These are phyloP conservation scores for Sarcomyxa edulis DNA, from an alignment of 768 basidiomycete genomes.

Conservation along the genomic window DNA sequence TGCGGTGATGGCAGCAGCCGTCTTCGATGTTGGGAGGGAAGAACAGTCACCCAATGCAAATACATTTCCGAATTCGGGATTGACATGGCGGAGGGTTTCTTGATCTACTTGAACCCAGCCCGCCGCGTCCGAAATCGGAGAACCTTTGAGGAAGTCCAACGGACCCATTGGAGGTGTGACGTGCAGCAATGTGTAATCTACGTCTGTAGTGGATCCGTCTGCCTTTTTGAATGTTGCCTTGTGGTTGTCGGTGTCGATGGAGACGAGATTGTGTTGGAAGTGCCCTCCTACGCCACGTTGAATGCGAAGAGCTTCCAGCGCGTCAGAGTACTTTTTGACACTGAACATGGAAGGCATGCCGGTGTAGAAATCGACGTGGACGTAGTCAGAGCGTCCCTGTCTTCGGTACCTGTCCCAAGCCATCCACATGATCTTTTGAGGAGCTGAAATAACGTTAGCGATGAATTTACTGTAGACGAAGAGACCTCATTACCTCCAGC, in stretches of 20 bases:
- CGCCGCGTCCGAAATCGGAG: slow-evolving; percentile 70
- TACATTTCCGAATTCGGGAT: slow-evolving; percentile 75
- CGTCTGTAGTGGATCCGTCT: slow-evolving; percentile 64
- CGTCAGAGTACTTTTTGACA: slow-evolving; percentile 94
- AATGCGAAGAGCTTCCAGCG: slow-evolving; percentile 69
- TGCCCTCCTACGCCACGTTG: slow-evolving; percentile 75
- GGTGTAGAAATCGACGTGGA: slow-evolving; percentile 76
- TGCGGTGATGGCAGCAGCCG: slow-evolving; percentile 87
- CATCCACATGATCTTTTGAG: slow-evolving; percentile 97
- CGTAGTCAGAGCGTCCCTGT: slow-evolving; percentile 51
- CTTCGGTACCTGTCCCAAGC: slow-evolving; percentile 77
- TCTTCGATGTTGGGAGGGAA: slow-evolving; percentile 92
- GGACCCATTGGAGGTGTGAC: slow-evolving; percentile 93
- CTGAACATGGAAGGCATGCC: slow-evolving; percentile 96
- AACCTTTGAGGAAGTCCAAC: slow-evolving; percentile 69
- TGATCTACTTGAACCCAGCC: slow-evolving; percentile 91
- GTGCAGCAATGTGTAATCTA: slow-evolving; percentile 81
- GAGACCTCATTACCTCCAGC: slow-evolving; percentile 59
- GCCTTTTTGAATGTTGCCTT: slow-evolving; percentile 81
- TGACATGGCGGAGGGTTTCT: slow-evolving; percentile 76
- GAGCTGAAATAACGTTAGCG: slow-evolving; percentile 36
- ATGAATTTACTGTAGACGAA: not conserved
- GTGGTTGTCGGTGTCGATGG: slow-evolving; percentile 64
- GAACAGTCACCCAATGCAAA: slow-evolving; percentile 93
- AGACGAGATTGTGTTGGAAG: slow-evolving; percentile 80